Base-by-base conservation (phyloP, 495 filamentous ascomycete species). In the Penicilliopsis zonata region DNA sequence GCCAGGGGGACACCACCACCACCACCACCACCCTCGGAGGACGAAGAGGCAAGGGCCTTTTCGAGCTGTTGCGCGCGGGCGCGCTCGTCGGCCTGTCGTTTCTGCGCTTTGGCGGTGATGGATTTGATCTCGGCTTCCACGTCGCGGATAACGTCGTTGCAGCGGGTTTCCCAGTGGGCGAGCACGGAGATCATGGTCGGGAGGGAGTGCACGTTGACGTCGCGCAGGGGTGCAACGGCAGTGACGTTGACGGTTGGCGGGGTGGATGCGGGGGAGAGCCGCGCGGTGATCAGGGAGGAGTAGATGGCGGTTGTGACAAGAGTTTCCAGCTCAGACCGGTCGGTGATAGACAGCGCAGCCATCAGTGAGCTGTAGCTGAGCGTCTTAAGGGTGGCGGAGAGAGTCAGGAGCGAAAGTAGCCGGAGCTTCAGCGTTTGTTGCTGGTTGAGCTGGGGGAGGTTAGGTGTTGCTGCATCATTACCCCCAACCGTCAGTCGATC, bases 261-360 rank as follows among this genome's bases (percentile, higher is more conserved):
- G 28, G 69, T 67, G 15, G 59, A 53, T 13, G 66, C 54, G 8
- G 87, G 82, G 49, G 88, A 82, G 22, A 96, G 80, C 39, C 84
- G 85, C 5, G 74, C 90, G 15, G 68, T 67, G 21, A 98, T 54
- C 0, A 98, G 74, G 13, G 76, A 80, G 22, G 79, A 70, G 67
- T 95, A 96, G 55, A 95, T 82, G 42, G 86, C 74, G 42, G 74
- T 73, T 51, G 90, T 94, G 37, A 96, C 72, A 33, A 96, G 78
- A 43, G 86, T 74, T 66, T 98, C 90, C 43, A 98, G 78, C 24
- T 80, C 76, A 19, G 81, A 72, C 34, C 68, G 50, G 36, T 60
- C 68, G 30, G 74, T 43, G 18, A 94, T 76, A 32, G 67, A 72
- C 32, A 98, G 82, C 5, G 63, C 57, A 17, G 38, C 23, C 35